Base-by-base conservation (phyloP, 768 basidiomycete species). In the Mycena leptocephala region DNA sequence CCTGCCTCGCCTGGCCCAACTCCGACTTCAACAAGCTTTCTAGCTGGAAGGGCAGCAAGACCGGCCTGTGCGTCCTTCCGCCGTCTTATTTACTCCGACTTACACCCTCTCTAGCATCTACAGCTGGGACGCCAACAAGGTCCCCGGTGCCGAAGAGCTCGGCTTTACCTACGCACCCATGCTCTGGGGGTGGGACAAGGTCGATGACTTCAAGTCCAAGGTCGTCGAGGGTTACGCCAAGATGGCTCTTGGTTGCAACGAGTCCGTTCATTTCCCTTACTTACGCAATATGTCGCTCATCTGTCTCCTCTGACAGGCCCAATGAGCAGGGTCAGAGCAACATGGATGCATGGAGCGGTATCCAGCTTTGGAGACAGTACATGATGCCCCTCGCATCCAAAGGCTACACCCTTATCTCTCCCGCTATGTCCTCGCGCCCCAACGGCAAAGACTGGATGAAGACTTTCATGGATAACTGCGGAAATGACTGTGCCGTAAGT, bases 1-100 rank as follows among this genome's bases (percentile, higher is more conserved):
- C 90, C 53, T 91, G 95, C 76, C 82, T 94, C 24, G 93, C 89
- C 26, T 96, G 95, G 93, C 88, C 93, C 43, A 90, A 92, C 71
- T 88, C 89, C 67, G 86, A 91, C 73, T 85, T 88, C 74, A 70
- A 83, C 39, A 83, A 88, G 59, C 87, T 96, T 58, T 78, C 83
- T 18, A 85, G 89, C 79, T 95, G 91, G 82, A 85, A 87, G 64
- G 89, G 88, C 30, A 71, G 43, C 33, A 85, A 88, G 5, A 88
- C 91, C 61, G 72, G 80, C 70, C 81, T 74, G 93, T 94, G 78
- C 67, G 86, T 81, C 33, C 16, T 43, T 11, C n/a, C 11, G 26
- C 14, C 58, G 39, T 35, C 5, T 56, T 66, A 20, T 39, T 46
- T 53, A 35, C 37, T 26, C 30, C 6, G 16, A 35, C 48, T 59